Percentiles rank a stretch among this genome's conserved stretches.
Evolutionary conservation across 345 rosid species (phyloP).

Genomic region (Acer negundo): DNA sequence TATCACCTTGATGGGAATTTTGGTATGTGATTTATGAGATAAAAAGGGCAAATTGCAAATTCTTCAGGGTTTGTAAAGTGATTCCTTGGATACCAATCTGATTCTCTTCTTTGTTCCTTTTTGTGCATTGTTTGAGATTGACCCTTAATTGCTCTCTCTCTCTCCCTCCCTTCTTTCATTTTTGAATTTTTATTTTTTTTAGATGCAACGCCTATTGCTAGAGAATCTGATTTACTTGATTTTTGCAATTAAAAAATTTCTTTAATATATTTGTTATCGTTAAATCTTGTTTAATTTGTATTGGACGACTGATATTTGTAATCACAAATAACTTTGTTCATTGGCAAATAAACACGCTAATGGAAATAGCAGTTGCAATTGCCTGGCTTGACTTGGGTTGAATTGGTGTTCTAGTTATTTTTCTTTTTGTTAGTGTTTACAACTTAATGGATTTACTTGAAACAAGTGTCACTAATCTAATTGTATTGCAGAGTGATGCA

Average conservation of each 20-base stretch:
- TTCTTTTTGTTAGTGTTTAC: neutral
- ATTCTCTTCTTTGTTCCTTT: neutral
- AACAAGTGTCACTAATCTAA: slow-evolving; percentile 22
- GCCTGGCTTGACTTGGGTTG: neutral
- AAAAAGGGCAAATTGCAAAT: neutral
- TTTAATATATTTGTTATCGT: neutral
- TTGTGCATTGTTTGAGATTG: neutral
- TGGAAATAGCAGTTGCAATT: neutral
- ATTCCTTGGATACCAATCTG: neutral
- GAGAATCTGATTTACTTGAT: neutral
- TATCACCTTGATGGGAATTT: neutral
- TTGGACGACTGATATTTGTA: neutral
- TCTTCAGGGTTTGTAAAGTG: neutral
- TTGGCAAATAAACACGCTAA: neutral
- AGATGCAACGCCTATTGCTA: neutral
- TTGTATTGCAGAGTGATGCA: slow-evolving; percentile 41
- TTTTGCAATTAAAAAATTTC: neutral
- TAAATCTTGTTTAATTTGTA: neutral
- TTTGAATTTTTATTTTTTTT: neutral
- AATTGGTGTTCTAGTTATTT: neutral
- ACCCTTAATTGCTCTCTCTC: neutral
- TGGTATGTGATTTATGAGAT: neutral
- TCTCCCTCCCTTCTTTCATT: neutral
- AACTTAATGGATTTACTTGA: neutral
- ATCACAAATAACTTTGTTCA: neutral